These are phyloP conservation scores for Lachancea waltii DNA, from an alignment of 805 yeast species.

Conservation along the genomic window DNA sequence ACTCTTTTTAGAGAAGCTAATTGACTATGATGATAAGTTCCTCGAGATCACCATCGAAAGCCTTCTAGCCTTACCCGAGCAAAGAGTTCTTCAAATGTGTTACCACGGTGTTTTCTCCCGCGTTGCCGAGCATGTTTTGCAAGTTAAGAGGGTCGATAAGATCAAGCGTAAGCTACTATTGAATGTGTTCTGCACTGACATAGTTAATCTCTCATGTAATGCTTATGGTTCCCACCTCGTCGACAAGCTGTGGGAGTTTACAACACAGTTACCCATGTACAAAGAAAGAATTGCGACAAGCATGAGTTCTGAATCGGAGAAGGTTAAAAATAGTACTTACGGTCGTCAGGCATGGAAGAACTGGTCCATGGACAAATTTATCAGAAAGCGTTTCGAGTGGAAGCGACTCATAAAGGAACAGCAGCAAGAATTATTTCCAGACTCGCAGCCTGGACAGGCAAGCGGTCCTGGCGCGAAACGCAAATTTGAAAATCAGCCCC, in stretches of 20 bases:
- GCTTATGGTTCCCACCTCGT: slow-evolving; percentile 89
- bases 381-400: slow-evolving; percentile 78
- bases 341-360: slow-evolving; percentile 94
- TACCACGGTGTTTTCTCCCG: slow-evolving; percentile 88
- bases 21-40: slow-evolving; percentile 59
- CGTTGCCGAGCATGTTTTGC: slow-evolving; percentile 65
- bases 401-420: slow-evolving; percentile 53
- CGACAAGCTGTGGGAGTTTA: slow-evolving; percentile 77
- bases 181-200: slow-evolving; percentile 53
- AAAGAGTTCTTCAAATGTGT: slow-evolving; percentile 65
- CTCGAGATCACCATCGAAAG: slow-evolving; percentile 53
- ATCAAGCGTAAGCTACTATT: slow-evolving; percentile 62
- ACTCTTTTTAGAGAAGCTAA: slow-evolving; percentile 63
- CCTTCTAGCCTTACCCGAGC: slow-evolving; percentile 53
- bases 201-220: slow-evolving; percentile 63
- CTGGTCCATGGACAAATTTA: slow-evolving; percentile 81
- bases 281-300: slow-evolving; percentile 80
- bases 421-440: slow-evolving; percentile 38
- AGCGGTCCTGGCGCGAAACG: slow-evolving; percentile 1
- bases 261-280: slow-evolving; percentile 69
- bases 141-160: slow-evolving; percentile 41
- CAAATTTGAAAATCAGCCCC: background rate
- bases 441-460: slow-evolving; percentile 30
- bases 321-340: slow-evolving; percentile 76
- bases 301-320: slow-evolving; percentile 49